Evolutionary conservation across 306 rosid genomes (phyloP).

Genomic region (Trichosanthes cucumerina): DNA sequence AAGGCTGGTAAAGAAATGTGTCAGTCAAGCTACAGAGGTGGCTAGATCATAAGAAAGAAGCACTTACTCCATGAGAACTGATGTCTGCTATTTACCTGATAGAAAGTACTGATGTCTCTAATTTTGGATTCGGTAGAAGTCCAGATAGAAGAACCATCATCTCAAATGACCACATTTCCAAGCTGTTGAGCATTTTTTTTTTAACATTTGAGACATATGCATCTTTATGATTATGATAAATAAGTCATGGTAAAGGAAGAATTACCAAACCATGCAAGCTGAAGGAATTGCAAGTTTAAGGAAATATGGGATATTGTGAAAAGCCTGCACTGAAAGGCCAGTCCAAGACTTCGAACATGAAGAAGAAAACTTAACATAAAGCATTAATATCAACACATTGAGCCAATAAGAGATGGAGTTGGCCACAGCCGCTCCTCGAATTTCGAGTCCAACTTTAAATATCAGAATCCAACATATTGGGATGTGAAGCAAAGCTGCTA

Average conservation of each 20-base stretch:
- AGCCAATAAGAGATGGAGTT: conserved; percentile 50
- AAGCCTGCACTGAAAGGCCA: conserved; percentile 47
- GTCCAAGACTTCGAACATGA: conserved; percentile 53
- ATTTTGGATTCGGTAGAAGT: conserved; percentile 51
- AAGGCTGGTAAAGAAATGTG: conserved; percentile 29
- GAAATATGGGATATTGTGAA: conserved; percentile 29
- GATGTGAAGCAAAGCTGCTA: conserved; percentile 31
- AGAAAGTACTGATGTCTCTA: conserved; percentile 59
- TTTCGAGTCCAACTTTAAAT: conserved; percentile 40
- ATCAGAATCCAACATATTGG: conserved; percentile 47
- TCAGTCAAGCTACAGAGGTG: neutral
- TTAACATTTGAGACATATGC: neutral
- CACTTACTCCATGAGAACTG: neutral
- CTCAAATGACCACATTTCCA: conserved; percentile 61
- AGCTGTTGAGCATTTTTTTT: conserved; percentile 20
- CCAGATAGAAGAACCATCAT: conserved; percentile 57
- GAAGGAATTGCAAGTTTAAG: conserved; percentile 56
- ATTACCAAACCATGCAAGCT: conserved; percentile 63
- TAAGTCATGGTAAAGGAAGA: conserved; percentile 1
- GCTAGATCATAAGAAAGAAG: neutral
- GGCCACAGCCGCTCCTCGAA: conserved; percentile 58
- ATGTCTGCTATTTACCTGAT: conserved; percentile 33
- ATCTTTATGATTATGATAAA: neutral
- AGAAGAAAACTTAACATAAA: conserved; percentile 45
- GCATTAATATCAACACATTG: conserved; percentile 28